A percentile compares a stretch with the other conserved stretches of the same genome.
These are phyloP conservation scores for Thelonectria olida DNA, from an alignment of 2,329 filamentous ascomycete genomes.

Conservation along the genomic window DNA sequence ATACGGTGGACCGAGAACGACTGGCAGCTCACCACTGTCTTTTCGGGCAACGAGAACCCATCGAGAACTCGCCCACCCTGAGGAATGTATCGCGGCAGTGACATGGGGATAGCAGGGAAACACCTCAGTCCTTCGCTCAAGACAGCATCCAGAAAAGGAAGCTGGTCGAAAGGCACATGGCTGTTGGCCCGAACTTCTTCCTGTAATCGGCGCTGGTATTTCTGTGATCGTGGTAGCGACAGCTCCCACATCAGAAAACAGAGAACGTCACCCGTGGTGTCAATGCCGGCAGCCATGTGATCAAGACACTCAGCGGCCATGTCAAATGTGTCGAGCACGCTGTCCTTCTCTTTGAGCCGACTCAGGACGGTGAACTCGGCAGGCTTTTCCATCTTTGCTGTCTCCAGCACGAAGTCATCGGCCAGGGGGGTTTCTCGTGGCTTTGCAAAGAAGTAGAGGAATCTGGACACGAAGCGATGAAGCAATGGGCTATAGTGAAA, in stretches of 20 bases:
- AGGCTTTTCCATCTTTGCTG: conserved; percentile 55
- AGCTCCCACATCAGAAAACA: conserved; percentile 79
- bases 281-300: conserved; percentile 77
- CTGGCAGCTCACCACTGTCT: conserved; percentile 68
- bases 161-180: conserved; percentile 54
- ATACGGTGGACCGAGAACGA: conserved; percentile 68
- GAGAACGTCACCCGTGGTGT: conserved; percentile 75
- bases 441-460: conserved; percentile 59
- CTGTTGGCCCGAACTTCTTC: conserved; percentile 59
- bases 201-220: conserved; percentile 61
- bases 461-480: conserved; percentile 55
- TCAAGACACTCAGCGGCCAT: conserved; percentile 75
- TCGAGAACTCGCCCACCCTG: conserved; percentile 63
- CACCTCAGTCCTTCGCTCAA: conserved; percentile 70
- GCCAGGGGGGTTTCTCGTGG: conserved; percentile 67
- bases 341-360: conserved; percentile 63
- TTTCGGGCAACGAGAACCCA: conserved; percentile 61
- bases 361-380: conserved; percentile 66
- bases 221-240: conserved; percentile 64
- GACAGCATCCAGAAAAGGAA: conserved; percentile 70
- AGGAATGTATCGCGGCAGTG: conserved; percentile 69
- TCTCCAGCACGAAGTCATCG: conserved; percentile 66
- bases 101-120: conserved; percentile 74
- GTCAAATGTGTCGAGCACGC: conserved; percentile 59
- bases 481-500: conserved; percentile 65